A percentile compares a stretch with the other conserved stretches of the same genome.
Evolutionary conservation across 2,329 filamentous ascomycete species (phyloP).

Genomic region (Aureobasidium sp.): DNA sequence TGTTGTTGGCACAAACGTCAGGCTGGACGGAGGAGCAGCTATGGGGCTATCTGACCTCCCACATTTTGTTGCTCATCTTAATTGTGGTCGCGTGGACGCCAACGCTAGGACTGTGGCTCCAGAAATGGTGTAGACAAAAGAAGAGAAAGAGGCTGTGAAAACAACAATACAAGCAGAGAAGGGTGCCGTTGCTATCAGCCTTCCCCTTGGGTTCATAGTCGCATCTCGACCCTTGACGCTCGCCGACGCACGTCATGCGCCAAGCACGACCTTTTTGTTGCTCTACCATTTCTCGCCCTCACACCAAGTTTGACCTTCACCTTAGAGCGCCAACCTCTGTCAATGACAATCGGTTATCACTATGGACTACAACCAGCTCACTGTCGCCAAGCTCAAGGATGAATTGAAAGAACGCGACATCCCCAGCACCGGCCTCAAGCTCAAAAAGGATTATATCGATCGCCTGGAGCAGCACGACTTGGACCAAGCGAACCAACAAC

Average conservation of each 20-base stretch:
- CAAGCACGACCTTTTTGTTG: background rate
- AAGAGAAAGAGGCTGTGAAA: background rate
- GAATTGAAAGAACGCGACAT: constrained; percentile 40
- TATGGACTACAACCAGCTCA: constrained; percentile 38
- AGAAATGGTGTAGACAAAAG: background rate
- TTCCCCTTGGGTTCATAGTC: background rate
- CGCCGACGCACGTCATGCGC: background rate
- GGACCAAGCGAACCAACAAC: background rate
- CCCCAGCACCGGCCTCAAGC: constrained; percentile 35
- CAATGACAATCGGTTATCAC: background rate
- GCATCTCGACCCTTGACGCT: background rate
- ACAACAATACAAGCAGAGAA: background rate
- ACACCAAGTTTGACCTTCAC: background rate
- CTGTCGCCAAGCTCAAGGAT: constrained; percentile 38
- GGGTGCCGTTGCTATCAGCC: background rate
- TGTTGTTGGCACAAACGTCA: background rate
- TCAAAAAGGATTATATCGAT: constrained; percentile 41
- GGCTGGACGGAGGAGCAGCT: background rate
- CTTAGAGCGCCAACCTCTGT: background rate
- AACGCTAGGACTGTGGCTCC: background rate
- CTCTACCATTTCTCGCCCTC: background rate
- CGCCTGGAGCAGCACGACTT: constrained; percentile 28
- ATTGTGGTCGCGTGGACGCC: background rate
- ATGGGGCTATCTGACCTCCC: constrained; percentile 50
- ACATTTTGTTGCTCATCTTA: constrained; percentile 53